These are phyloP conservation scores for Cyclotella choctawhatcheeana DNA, from an alignment of 108 stramenopile species.

Conservation along the genomic window DNA sequence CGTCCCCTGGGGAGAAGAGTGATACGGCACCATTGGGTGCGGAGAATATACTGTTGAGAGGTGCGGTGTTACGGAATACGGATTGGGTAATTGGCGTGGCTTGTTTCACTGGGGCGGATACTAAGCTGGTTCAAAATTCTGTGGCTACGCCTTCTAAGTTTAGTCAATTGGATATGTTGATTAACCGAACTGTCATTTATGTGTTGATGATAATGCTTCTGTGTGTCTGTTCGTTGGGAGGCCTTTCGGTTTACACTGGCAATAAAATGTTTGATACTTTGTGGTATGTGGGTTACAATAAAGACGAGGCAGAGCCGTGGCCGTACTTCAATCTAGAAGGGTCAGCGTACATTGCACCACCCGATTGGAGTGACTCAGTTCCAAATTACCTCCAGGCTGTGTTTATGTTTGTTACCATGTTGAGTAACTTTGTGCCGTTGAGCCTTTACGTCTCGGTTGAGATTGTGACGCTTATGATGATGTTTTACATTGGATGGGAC, in stretches of 20 bases:
- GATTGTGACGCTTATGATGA: constrained; percentile 70
- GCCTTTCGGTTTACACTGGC: constrained; percentile 40
- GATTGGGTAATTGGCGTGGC: constrained; percentile 95
- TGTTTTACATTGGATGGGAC: constrained; percentile 83
- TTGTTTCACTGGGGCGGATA: constrained; percentile 95
- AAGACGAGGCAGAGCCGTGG: constrained; percentile 63
- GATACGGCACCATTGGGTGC: constrained; percentile 79
- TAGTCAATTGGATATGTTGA: constrained; percentile 85
- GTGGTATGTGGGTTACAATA: constrained; percentile 70
- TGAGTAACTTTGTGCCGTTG: constrained; percentile 92
- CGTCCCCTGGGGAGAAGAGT: constrained; percentile 44
- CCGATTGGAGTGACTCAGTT: constrained; percentile 55
- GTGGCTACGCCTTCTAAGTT: constrained; percentile 93
- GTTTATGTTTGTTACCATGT: constrained; percentile 80
- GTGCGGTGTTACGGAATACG: constrained; percentile 94
- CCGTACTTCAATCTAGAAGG: constrained; percentile 66
- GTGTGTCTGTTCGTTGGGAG: constrained; percentile 59
- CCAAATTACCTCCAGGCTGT: constrained; percentile 75
- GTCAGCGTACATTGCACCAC: constrained; percentile 30
- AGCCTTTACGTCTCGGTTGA: constrained; percentile 92
- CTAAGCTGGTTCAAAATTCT: constrained; percentile 93
- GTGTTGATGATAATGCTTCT: constrained; percentile 86
- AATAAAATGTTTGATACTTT: constrained; percentile 53
- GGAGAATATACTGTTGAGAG: constrained; percentile 91
- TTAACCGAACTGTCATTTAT: constrained; percentile 79